A percentile compares a stretch with the other conserved stretches of the same genome.
Evolutionary conservation across 2,329 filamentous ascomycete genomes (phyloP).

Genomic region (Nectriaceae sp.): DNA sequence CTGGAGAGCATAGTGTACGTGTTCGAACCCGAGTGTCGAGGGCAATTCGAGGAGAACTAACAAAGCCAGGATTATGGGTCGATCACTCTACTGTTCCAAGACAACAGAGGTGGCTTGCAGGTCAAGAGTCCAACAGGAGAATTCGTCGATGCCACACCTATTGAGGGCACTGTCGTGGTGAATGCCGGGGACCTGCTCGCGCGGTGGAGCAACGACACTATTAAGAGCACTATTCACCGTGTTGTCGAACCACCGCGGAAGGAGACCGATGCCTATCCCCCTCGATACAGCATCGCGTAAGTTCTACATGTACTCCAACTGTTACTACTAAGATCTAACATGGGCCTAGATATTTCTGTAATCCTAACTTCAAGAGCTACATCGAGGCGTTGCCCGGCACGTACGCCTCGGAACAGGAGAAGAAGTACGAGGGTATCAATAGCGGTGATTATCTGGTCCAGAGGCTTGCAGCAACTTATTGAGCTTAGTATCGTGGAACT

Average conservation of each 20-base stretch:
- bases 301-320: constrained; percentile 28
- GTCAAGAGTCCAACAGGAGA: constrained; percentile 70
- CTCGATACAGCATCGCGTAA: constrained; percentile 83
- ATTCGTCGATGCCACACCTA: constrained; percentile 83
- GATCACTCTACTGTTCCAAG: constrained; percentile 65
- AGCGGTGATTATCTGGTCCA: constrained; percentile 80
- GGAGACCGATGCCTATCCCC: constrained; percentile 62
- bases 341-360: constrained; percentile 76
- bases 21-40: background rate
- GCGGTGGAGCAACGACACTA: constrained; percentile 87
- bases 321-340: constrained; percentile 6
- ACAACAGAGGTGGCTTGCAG: constrained; percentile 56
- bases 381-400: constrained; percentile 85
- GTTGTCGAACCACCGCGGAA: constrained; percentile 80
- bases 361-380: constrained; percentile 73
- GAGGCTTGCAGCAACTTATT: constrained; percentile 76
- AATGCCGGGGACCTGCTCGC: constrained; percentile 88
- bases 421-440: constrained; percentile 78
- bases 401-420: constrained; percentile 62
- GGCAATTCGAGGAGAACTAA: background rate
- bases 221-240: constrained; percentile 86
- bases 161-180: constrained; percentile 78
- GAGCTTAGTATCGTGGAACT: no score
- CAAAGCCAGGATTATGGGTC: constrained; percentile 54
- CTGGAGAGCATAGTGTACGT: constrained; percentile 70